Evolutionary conservation across 352 stramenopile species (phyloP), one percentile per base, ranked within the genome.

Genomic region (Thraustotheca clavata): DNA sequence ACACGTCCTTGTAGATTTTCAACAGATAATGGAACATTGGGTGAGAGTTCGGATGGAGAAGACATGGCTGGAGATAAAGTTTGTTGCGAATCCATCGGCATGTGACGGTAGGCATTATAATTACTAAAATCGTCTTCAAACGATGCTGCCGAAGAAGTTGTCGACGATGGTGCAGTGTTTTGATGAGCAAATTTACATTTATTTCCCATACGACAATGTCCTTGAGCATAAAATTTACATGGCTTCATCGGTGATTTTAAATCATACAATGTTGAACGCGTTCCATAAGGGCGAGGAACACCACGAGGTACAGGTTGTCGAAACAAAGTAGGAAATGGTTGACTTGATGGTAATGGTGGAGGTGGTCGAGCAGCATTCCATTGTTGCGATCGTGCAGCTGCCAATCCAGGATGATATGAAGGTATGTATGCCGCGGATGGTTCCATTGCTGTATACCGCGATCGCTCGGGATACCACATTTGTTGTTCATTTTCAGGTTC

Each of bases 111-210:
- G 43, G 24, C 34, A 14, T 8, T 29, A 41, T 54, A 65, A 20
- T 40, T n/a, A 9, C 34, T 11, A 41, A 35, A 65, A 8, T 65
- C 57, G 38, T 38, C 69, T 26, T 77, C 79, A 59, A 82, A 68
- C 11, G 70, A 73, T 0, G 67, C 34, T 32, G 43, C 52, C 22
- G 60, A 47, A 36, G 47, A 60, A 4, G 48, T 38, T 4, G 50
- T 43, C 35, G 67, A 71, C 39, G 50, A 36, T 22, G 50, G 24
- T 49, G 57, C 49, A 26, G 33, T 48, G 6, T 59, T 35, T 47
- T 86, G 75, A 66, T 93, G 83, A 38, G 80, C 76, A 62, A 91
- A 93, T 71, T 89, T 90, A 69, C 83, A 93, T 74, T 93, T 93
- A 68, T 69, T 84, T 31, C 81, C 83, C 81, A 93, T 90, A 36